Evolutionary conservation across 257 asterid species (phyloP).

Genomic region (Gentiana straminea): DNA sequence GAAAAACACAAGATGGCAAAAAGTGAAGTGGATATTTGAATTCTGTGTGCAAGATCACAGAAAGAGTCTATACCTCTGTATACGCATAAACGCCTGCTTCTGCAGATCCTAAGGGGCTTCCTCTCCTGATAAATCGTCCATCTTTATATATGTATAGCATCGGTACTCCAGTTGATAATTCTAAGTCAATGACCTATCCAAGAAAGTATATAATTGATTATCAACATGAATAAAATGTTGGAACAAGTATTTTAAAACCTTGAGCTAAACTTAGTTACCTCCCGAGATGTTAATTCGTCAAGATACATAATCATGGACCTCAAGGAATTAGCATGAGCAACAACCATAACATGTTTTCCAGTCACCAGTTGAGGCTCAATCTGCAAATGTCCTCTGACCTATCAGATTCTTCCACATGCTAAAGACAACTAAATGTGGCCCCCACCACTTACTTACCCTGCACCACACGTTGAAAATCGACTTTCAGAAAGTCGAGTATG

Average conservation of each 20-base stretch:
- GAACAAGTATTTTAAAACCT: not conserved
- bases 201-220: constrained; percentile 2
- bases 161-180: constrained; percentile 90
- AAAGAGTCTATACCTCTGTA: constrained; percentile 49
- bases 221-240: constrained; percentile 1
- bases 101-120: constrained; percentile 64
- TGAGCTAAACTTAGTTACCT: constrained; percentile 32
- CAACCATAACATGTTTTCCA: constrained; percentile 79
- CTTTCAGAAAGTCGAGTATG: too few species aligned
- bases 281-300: constrained; percentile 64
- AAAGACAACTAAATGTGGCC: too few species aligned
- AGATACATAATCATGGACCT: constrained; percentile 95
- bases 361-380: constrained; percentile 66
- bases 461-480: too few species aligned
- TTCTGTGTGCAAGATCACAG: too few species aligned
- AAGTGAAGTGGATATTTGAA: too few species aligned
- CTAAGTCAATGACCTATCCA: constrained; percentile 73
- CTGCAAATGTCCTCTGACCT: constrained; percentile 27
- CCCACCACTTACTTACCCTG: too few species aligned
- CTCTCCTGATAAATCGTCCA: constrained; percentile 63
- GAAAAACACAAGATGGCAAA: too few species aligned
- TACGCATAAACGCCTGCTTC: constrained; percentile 86
- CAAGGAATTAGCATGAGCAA: constrained; percentile 89
- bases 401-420: not conserved
- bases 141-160: constrained; percentile 73